phyloP scores from a whole-genome alignment of 2,329 filamentous ascomycete genomes.

The Cladosporium sp. region DNA sequence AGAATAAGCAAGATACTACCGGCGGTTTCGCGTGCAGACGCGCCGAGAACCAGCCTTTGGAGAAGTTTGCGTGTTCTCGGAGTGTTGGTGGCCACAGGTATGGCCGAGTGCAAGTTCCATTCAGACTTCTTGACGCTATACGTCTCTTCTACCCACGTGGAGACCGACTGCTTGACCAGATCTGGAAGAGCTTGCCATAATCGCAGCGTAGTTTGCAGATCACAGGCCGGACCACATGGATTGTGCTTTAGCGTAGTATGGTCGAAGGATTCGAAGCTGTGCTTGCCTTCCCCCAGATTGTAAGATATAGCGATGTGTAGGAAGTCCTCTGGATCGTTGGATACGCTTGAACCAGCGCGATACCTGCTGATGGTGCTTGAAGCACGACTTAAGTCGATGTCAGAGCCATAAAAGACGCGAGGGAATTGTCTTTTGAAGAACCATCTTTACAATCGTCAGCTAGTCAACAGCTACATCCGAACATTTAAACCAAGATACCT shows the following conservation, averaged over 20 bases:
- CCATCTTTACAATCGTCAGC: slow-evolving; percentile 7
- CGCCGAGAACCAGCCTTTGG: not conserved
- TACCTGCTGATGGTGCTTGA: not conserved
- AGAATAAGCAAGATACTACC: not conserved
- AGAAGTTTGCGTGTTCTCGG: not conserved
- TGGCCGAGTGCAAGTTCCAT: slow-evolving; percentile 5
- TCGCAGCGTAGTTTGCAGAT: not conserved
- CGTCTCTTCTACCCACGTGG: slow-evolving; percentile 1
- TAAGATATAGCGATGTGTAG: not conserved
- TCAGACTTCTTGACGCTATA: not conserved
- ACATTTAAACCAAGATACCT: not conserved
- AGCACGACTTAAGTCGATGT: not conserved
- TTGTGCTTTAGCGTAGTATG: not conserved
- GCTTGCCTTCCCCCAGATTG: slow-evolving; percentile 1
- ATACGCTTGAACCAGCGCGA: not conserved
- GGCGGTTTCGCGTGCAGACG: not conserved
- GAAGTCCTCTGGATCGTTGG: not conserved
- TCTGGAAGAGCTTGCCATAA: not conserved
- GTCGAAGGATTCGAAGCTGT: not conserved
- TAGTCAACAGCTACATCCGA: not conserved
- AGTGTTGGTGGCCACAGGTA: not conserved
- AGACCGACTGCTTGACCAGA: not conserved
- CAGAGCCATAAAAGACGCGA: not conserved
- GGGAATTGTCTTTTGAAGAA: not conserved
- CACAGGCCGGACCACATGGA: slow-evolving; percentile 3